Conservation (phyloP, 2,329 filamentous ascomycete species). For the Ophiostoma quercus region DNA sequence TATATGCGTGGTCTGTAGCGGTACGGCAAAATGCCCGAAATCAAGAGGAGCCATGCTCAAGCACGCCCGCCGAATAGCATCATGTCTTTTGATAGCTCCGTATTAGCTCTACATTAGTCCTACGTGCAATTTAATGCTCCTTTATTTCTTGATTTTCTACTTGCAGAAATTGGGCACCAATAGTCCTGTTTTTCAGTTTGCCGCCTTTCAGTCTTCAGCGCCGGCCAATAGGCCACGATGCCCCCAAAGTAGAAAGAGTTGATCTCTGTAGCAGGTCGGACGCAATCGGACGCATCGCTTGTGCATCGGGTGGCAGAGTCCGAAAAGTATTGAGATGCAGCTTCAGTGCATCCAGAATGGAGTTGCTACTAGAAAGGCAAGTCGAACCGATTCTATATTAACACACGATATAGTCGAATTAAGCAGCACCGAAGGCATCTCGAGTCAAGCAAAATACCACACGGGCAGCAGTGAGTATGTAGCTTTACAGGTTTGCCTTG, state of each 20-base stretch:
- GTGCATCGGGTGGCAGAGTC: background rate
- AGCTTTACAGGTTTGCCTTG: background rate
- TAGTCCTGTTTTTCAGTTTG: background rate
- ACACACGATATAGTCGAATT: constrained; percentile 9
- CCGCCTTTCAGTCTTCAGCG: background rate
- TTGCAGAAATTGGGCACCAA: background rate
- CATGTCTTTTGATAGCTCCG: background rate
- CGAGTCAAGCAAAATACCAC: background rate
- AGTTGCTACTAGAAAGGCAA: background rate
- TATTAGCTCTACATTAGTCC: background rate
- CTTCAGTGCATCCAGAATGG: background rate
- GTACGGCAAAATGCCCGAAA: background rate
- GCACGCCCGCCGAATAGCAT: background rate
- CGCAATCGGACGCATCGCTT: background rate
- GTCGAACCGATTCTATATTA: background rate
- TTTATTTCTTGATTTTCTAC: constrained; percentile 4
- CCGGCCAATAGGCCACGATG: background rate
- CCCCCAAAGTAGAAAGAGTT: background rate
- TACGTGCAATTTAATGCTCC: background rate
- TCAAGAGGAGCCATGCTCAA: background rate
- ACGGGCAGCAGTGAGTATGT: background rate
- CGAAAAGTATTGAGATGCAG: background rate
- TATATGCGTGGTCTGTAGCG: background rate
- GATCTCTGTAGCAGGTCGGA: background rate
- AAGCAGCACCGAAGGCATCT: background rate